A percentile compares a stretch with the other conserved stretches of the same genome.
phyloP scores from a whole-genome alignment of 768 basidiomycete species.

The Agaricus blazei region DNA sequence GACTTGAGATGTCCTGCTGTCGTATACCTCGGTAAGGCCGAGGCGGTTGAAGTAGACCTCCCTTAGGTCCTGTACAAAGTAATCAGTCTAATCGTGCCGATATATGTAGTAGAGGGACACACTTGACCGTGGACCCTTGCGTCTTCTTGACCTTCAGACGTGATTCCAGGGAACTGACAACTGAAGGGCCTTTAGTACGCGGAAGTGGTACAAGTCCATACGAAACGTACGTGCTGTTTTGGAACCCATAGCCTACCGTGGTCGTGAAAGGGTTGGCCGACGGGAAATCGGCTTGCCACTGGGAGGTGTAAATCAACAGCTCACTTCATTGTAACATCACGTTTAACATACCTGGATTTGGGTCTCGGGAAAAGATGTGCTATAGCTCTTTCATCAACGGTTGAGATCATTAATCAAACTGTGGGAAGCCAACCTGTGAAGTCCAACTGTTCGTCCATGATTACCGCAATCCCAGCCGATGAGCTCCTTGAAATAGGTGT shows the following conservation, averaged over 20 bases:
- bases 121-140: constrained; percentile 39
- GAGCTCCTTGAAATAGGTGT: constrained; percentile 46
- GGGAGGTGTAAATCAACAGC: not conserved
- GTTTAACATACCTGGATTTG: not conserved
- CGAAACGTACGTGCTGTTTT: constrained; percentile 32
- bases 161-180: constrained; percentile 48
- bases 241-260: constrained; percentile 39
- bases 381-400: not conserved
- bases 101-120: constrained; percentile 6
- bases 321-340: not conserved
- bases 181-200: constrained; percentile 17
- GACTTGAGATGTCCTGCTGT: constrained; percentile 28
- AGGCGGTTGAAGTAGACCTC: constrained; percentile 38
- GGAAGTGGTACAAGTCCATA: not conserved
- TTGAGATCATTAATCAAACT: not conserved
- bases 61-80: constrained; percentile 33
- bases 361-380: not conserved
- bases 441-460: constrained; percentile 31
- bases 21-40: constrained; percentile 26
- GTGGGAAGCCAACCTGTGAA: constrained; percentile 20
- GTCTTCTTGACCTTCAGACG: constrained; percentile 38
- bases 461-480: constrained; percentile 39
- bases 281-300: constrained; percentile 40
- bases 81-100: not conserved
- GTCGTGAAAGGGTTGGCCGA: constrained; percentile 37